Percentiles rank a stretch among this genome's conserved stretches.
Conservation (phyloP, 371 early-diverging fungal genomes). For the Dichotomocladium elegans region DNA sequence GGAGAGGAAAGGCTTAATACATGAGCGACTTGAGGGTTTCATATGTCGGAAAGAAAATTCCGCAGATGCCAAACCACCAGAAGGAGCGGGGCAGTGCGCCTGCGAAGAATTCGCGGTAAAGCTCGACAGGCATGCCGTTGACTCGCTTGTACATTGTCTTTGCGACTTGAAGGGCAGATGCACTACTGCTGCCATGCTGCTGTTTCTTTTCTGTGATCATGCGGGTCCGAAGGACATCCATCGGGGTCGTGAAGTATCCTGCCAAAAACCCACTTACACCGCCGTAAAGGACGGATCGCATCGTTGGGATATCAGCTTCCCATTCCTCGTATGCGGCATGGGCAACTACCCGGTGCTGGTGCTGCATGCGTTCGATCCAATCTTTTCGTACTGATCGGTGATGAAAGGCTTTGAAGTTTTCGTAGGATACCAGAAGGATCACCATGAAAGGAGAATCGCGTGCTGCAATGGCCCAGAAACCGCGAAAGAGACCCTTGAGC, state of each 20-base stretch:
- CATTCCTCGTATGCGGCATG: conserved; percentile 46
- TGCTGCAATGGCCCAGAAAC: conserved; percentile 74
- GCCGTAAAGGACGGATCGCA: conserved; percentile 68
- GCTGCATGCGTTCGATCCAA: conserved; percentile 28
- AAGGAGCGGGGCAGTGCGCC: conserved; percentile 63
- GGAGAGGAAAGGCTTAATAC: conserved; percentile 1
- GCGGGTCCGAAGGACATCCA: conserved; percentile 77
- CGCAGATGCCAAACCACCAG: conserved; percentile 82
- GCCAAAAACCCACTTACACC: conserved; percentile 79
- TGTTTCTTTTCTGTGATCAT: conserved; percentile 62
- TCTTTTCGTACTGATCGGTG: conserved; percentile 45
- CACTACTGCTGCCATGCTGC: conserved; percentile 1
- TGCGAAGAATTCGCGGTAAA: conserved; percentile 55
- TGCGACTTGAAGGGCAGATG: conserved; percentile 26
- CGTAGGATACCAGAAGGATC: conserved; percentile 76
- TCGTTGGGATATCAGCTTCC: conserved; percentile 65
- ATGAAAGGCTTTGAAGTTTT: conserved; percentile 74
- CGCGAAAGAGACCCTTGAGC: conserved; percentile 67
- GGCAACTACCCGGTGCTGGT: conserved; percentile 39
- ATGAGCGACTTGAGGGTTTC: conserved; percentile 58
- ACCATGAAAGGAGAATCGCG: conserved; percentile 85
- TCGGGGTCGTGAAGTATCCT: conserved; percentile 79
- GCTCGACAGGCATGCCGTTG: conserved; percentile 7
- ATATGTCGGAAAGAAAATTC: conserved; percentile 77
- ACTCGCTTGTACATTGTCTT: conserved; percentile 17